These are phyloP conservation scores for Cryptococcus amylolentus DNA, from an alignment of 1,284 basidiomycete genomes.

Conservation along the genomic window DNA sequence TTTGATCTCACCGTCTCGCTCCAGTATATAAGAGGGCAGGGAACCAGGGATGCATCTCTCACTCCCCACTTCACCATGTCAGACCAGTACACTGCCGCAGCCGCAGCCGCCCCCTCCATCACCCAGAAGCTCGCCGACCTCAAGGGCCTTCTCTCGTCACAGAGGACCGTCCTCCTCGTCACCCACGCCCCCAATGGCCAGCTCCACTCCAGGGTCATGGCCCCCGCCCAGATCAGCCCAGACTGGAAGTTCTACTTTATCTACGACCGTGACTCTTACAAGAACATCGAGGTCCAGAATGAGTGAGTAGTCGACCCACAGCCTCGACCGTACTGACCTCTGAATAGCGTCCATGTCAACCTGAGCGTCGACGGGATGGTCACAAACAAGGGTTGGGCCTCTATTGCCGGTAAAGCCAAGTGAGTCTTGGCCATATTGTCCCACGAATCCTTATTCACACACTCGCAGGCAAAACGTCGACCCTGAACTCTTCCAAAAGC, in stretches of 20 bases:
- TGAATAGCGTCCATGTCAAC: slow-evolving; percentile 61
- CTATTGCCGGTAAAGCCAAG: slow-evolving; percentile 68
- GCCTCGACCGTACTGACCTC: background rate
- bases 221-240: slow-evolving; percentile 53
- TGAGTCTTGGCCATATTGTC: slow-evolving; percentile 11
- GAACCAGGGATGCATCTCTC: background rate
- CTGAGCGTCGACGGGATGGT: slow-evolving; percentile 66
- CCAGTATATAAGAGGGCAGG: background rate
- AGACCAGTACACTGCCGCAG: slow-evolving; percentile 29
- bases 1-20: background rate
- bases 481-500: slow-evolving; percentile 62
- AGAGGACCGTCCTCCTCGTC: slow-evolving; percentile 73
- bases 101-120: slow-evolving; percentile 21
- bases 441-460: background rate
- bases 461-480: slow-evolving; percentile 58
- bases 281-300: slow-evolving; percentile 71
- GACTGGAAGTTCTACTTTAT: slow-evolving; percentile 57
- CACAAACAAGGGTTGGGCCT: slow-evolving; percentile 74
- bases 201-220: slow-evolving; percentile 80
- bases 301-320: slow-evolving; percentile 49
- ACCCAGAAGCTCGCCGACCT: slow-evolving; percentile 27
- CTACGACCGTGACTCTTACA: slow-evolving; percentile 70
- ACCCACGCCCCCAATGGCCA: slow-evolving; percentile 69
- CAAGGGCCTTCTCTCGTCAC: slow-evolving; percentile 55
- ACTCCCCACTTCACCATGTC: slow-evolving; percentile 21